phyloP scores from a whole-genome alignment of 2,329 filamentous ascomycete species.

The Hypoxylon sp. region DNA sequence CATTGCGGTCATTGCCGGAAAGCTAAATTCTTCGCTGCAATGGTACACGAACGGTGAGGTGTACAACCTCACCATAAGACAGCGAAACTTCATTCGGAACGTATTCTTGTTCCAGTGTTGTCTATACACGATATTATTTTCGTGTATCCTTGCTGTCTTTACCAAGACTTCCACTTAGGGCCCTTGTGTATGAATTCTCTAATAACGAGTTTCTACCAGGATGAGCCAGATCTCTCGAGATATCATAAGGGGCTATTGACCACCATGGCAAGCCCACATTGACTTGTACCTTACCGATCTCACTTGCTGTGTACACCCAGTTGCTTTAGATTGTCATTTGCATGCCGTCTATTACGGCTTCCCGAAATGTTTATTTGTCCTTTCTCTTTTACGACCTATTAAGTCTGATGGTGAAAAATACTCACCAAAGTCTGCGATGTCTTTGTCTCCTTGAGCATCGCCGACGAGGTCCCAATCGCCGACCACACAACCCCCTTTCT shows the following conservation, averaged over 20 bases:
- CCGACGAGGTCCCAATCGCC: not conserved
- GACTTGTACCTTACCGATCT: not conserved
- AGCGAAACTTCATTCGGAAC: conserved; percentile 55
- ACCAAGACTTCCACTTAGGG: conserved; percentile 28
- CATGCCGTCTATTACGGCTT: not conserved
- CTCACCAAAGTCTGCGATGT: not conserved
- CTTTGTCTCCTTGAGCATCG: not conserved
- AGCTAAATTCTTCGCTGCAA: conserved; percentile 62
- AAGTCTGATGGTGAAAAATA: not conserved
- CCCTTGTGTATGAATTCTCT: not conserved
- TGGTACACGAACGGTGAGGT: conserved; percentile 67
- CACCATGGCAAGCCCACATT: not conserved
- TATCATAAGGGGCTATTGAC: not conserved
- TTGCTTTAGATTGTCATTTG: not conserved
- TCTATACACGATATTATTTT: conserved; percentile 36
- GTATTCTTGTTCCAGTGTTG: conserved; percentile 41
- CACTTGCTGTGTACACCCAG: not conserved
- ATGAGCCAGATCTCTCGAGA: not conserved
- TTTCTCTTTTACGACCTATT: not conserved
- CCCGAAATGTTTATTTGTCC: not conserved
- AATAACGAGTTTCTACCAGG: not conserved
- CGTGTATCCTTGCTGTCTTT: conserved; percentile 46
- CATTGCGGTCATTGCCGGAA: conserved; percentile 61
- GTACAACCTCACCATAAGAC: conserved; percentile 57
- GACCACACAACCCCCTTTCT: no score